Conservation (phyloP, 2,329 filamentous ascomycete species). For the Fusarium sp. region DNA sequence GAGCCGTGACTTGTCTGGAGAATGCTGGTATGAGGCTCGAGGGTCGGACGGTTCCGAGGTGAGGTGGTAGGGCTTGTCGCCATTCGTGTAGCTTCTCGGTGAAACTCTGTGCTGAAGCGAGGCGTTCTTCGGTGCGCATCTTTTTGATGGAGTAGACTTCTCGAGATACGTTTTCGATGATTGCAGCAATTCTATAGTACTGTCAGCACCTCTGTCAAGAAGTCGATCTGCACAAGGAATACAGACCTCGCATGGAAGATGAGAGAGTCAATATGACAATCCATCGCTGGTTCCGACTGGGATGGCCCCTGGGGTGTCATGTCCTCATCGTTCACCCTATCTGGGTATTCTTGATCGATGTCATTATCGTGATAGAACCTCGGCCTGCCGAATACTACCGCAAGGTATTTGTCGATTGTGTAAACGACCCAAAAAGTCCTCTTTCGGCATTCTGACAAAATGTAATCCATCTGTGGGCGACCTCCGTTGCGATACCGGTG, state of each 20-base stretch:
- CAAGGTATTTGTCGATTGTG: slow-evolving; percentile 70
- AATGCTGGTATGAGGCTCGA: slow-evolving; percentile 58
- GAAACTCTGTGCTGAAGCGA: slow-evolving; percentile 52
- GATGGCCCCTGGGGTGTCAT: slow-evolving; percentile 57
- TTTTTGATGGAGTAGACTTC: slow-evolving; percentile 53
- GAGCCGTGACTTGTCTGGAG: slow-evolving; percentile 60
- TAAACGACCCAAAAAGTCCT: slow-evolving; percentile 72
- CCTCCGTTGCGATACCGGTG: slow-evolving; percentile 4
- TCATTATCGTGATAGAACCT: slow-evolving; percentile 71
- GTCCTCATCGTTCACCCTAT: slow-evolving; percentile 66
- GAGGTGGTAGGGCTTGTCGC: slow-evolving; percentile 53
- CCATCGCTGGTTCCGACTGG: slow-evolving; percentile 45
- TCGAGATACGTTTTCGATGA: slow-evolving; percentile 52
- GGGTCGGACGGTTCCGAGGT: slow-evolving; percentile 56
- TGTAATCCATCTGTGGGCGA: slow-evolving; percentile 49
- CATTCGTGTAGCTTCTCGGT: slow-evolving; percentile 52
- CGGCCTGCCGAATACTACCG: slow-evolving; percentile 71
- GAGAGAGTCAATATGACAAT: slow-evolving; percentile 61
- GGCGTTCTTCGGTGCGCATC: slow-evolving; percentile 48
- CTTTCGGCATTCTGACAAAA: slow-evolving; percentile 62
- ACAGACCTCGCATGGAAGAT: slow-evolving; percentile 56
- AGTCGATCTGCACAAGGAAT: too few species aligned
- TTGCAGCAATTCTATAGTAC: slow-evolving; percentile 46
- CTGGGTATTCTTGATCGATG: slow-evolving; percentile 69
- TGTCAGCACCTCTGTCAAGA: background rate